Evolutionary conservation across 108 stramenopile species (phyloP).

Genomic region (Nitzschia sp.): DNA sequence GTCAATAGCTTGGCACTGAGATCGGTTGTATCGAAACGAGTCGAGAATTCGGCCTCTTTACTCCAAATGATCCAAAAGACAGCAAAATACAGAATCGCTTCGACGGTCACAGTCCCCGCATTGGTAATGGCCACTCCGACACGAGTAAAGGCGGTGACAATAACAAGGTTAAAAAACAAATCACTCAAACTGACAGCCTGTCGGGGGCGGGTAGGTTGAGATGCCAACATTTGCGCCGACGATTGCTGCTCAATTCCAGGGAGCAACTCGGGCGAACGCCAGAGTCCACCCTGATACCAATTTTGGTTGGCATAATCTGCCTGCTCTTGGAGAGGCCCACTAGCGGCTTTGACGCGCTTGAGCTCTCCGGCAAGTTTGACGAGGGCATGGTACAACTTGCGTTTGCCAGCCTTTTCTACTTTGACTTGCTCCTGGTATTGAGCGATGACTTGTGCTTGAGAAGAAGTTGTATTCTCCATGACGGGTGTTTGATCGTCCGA

Average conservation of each 20-base stretch:
- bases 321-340: constrained; percentile 40
- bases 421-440: constrained; percentile 42
- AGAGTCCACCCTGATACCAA: constrained; percentile 84
- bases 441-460: constrained; percentile 9
- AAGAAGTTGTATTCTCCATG: no score
- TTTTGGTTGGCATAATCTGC: constrained; percentile 56
- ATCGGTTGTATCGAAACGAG: constrained; percentile 81
- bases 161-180: constrained; percentile 76
- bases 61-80: constrained; percentile 82
- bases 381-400: constrained; percentile 71
- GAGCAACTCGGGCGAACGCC: constrained; percentile 65
- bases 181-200: constrained; percentile 63
- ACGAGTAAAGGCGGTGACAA: constrained; percentile 77
- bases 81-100: constrained; percentile 72
- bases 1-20: constrained; percentile 66
- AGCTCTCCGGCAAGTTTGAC: constrained; percentile 79
- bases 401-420: constrained; percentile 72
- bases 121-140: constrained; percentile 70
- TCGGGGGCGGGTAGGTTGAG: constrained; percentile 36
- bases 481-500: no score
- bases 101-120: constrained; percentile 44
- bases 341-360: constrained; percentile 36
- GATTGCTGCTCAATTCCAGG: constrained; percentile 38
- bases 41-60: constrained; percentile 73
- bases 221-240: constrained; percentile 8